Conservation (phyloP, 257 asterid genomes). For the Salvia miltiorrhiza region DNA sequence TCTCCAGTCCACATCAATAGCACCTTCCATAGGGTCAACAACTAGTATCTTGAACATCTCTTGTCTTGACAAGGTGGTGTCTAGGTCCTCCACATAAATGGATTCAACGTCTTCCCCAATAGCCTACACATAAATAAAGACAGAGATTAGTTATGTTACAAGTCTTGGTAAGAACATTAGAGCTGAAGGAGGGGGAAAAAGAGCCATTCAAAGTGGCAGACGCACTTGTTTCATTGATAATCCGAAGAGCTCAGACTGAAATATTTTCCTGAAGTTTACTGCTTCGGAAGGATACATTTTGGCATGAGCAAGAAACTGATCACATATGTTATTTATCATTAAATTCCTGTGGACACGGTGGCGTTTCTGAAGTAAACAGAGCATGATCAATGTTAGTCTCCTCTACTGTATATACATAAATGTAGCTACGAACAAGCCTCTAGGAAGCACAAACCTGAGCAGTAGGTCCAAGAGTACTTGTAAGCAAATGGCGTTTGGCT, state of each 20-base stretch:
- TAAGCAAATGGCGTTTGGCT: conserved; percentile 44
- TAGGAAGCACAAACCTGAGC: too few relatives aligned
- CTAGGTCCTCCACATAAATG: conserved; percentile 59
- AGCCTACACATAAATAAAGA: too few relatives aligned
- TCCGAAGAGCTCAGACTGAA: conserved; percentile 73
- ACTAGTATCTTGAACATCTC: conserved; percentile 61
- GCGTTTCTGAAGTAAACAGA: conserved; percentile 67
- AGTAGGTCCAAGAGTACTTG: conserved; percentile 63
- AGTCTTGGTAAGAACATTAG: too few relatives aligned
- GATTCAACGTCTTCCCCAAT: conserved; percentile 66
- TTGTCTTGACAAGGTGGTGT: conserved; percentile 37
- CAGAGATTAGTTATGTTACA: too few relatives aligned
- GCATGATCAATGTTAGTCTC: too few relatives aligned
- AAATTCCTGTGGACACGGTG: conserved; percentile 57
- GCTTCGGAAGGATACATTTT: conserved; percentile 40
- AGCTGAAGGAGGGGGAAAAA: too few relatives aligned
- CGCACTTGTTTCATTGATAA: conserved; percentile 66
- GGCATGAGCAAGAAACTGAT: conserved; percentile 34
- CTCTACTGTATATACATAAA: too few relatives aligned
- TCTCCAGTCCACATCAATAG: conserved; percentile 94
- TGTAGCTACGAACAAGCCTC: too few relatives aligned
- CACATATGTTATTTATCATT: conserved; percentile 38
- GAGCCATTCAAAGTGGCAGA: too few relatives aligned
- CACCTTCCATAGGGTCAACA: conserved; percentile 71
- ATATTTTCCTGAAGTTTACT: conserved; percentile 56